Percentiles rank a stretch among this genome's conserved stretches.
Conservation (phyloP, 371 early-diverging fungal species). For the Mortierella sp. region DNA sequence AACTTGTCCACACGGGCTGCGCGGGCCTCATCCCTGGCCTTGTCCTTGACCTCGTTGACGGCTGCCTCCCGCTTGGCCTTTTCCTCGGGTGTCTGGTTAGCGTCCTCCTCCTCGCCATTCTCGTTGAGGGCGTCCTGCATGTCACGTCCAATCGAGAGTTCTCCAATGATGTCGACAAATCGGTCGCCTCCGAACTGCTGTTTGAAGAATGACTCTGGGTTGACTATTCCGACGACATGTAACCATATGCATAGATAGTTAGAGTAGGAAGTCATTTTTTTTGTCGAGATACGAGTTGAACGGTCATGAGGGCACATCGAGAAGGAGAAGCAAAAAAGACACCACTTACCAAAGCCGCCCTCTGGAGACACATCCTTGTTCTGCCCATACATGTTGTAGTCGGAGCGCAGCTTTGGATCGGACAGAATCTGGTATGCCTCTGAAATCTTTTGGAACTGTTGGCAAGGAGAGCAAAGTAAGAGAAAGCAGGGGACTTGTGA, state of each 20-base stretch:
- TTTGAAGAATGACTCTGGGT: slow-evolving; percentile 94
- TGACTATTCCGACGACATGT: slow-evolving; percentile 61
- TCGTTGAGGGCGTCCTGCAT: slow-evolving; percentile 85
- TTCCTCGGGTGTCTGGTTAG: slow-evolving; percentile 66
- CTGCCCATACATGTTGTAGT: slow-evolving; percentile 89
- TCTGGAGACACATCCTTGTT: slow-evolving; percentile 78
- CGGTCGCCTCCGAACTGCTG: slow-evolving; percentile 96
- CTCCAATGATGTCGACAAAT: slow-evolving; percentile 95
- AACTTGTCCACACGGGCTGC: slow-evolving; percentile 81
- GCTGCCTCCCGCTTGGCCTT: slow-evolving; percentile 70
- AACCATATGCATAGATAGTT: neutral
- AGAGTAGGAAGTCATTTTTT: slow-evolving; percentile 4
- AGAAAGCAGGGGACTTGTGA: neutral
- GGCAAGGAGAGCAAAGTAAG: neutral
- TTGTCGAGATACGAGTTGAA: neutral
- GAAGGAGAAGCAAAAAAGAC: neutral
- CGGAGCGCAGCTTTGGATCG: slow-evolving; percentile 86
- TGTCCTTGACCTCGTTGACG: slow-evolving; percentile 61
- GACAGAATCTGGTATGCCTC: slow-evolving; percentile 96
- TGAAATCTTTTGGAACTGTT: slow-evolving; percentile 91
- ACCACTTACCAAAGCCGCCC: slow-evolving; percentile 75
- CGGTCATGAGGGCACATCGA: neutral
- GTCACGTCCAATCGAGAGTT: slow-evolving; percentile 94
- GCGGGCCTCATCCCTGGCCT: slow-evolving; percentile 76
- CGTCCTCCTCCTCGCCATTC: slow-evolving; percentile 65